These are phyloP conservation scores for Rhododendron williamsianum DNA, from an alignment of 148 eudicot genomes.

Conservation along the genomic window DNA sequence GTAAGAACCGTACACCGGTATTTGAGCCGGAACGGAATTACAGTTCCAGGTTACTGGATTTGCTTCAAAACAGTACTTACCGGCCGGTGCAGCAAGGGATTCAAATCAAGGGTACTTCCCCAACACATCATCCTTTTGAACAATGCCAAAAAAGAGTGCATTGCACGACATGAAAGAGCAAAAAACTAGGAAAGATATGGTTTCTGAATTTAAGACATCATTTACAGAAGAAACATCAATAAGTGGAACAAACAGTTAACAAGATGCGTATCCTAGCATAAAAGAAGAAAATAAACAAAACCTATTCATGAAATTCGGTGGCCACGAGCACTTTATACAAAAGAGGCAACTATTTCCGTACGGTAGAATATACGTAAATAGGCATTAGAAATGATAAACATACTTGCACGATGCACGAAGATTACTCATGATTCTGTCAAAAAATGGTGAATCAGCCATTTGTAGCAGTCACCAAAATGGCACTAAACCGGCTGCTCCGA, in stretches of 20 bases:
- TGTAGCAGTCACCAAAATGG: not conserved
- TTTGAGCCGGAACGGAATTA: no score
- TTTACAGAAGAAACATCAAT: not conserved
- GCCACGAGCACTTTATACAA: not conserved
- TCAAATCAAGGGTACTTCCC: not conserved
- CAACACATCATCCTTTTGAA: not conserved
- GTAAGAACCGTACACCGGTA: no score
- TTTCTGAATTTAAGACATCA: not conserved
- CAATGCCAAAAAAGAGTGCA: not conserved
- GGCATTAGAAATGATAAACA: not conserved
- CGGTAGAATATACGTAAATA: not conserved
- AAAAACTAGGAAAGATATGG: not conserved
- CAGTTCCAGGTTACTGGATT: no score
- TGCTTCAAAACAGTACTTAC: no score
- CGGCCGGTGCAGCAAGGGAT: no score
- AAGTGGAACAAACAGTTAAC: not conserved
- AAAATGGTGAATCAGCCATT: conserved; percentile 66
- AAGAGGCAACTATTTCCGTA: not conserved
- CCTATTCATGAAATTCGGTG: not conserved
- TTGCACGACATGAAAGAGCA: not conserved
- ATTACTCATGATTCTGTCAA: conserved; percentile 49
- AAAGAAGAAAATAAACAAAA: not conserved
- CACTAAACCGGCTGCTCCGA: not conserved
- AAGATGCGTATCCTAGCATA: not conserved
- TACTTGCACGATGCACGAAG: conserved; percentile 82